Evolutionary conservation across 768 basidiomycete species (phyloP).

Genomic region (Suillus lakei): DNA sequence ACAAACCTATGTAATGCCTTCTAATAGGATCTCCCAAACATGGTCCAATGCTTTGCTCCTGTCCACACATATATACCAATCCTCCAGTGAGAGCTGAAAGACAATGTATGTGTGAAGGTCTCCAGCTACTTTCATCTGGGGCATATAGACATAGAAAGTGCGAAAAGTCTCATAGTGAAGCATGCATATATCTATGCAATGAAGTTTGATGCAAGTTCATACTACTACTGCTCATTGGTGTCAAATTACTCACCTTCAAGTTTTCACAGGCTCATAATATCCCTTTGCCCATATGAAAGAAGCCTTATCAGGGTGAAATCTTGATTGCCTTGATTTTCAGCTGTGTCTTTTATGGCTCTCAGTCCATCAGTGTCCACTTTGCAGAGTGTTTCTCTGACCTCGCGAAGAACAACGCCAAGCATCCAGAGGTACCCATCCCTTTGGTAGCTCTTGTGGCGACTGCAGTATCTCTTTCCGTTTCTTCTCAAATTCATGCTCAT

Average conservation of each 20-base stretch:
- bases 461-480: neutral
- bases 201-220: too few species aligned
- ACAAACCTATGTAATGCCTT: neutral
- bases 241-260: too few species aligned
- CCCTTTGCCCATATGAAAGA: neutral
- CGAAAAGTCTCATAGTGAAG: too few species aligned
- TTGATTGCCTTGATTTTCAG: neutral
- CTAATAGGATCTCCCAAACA: slow-evolving; percentile 93
- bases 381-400: neutral
- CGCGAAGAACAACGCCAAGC: neutral
- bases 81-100: too few species aligned
- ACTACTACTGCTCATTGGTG: too few species aligned
- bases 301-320: neutral
- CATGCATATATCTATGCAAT: too few species aligned
- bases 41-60: slow-evolving; percentile 92
- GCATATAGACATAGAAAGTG: too few species aligned
- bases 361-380: neutral
- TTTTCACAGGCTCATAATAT: neutral
- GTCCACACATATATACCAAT: slow-evolving; percentile 70
- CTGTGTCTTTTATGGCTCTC: neutral
- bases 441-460: neutral
- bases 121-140: too few species aligned
- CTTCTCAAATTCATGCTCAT: too few species aligned
- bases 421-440: neutral
- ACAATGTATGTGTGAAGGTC: too few species aligned